phyloP scores from a whole-genome alignment of 345 rosid genomes.

The Brassica incana region DNA sequence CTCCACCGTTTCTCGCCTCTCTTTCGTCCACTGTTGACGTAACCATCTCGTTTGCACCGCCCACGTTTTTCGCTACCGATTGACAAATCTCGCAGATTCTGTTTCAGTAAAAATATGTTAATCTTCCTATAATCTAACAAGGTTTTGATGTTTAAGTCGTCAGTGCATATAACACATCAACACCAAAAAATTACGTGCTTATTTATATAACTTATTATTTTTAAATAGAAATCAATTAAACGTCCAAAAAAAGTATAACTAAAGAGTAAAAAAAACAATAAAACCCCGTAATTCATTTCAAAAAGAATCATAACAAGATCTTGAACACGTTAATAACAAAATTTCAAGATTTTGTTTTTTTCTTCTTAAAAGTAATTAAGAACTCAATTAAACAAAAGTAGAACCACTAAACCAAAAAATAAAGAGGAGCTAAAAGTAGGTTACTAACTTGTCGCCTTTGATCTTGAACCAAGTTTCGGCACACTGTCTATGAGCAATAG shows the following conservation, averaged over 20 bases:
- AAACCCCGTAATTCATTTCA: not conserved
- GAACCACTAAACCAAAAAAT: not conserved
- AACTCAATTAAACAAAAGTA: not conserved
- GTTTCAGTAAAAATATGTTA: conserved; percentile 2
- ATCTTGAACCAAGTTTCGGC: conserved; percentile 99
- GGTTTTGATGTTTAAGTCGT: not conserved
- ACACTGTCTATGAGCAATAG: conserved; percentile 91
- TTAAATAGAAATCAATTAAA: not conserved
- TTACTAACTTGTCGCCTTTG: conserved; percentile 79
- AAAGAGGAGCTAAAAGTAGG: not conserved
- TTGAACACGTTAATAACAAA: not conserved
- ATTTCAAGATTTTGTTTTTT: not conserved
- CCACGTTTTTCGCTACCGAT: conserved; percentile 69
- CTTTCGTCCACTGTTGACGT: conserved; percentile 38
- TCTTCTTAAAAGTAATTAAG: not conserved
- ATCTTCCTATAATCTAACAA: not conserved
- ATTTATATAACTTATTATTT: not conserved
- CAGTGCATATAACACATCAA: not conserved
- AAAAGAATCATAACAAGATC: not conserved
- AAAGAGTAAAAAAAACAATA: too few species aligned
- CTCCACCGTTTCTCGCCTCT: conserved; percentile 25
- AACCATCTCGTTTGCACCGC: conserved; percentile 50
- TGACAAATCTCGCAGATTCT: conserved; percentile 95
- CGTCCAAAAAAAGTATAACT: not conserved
- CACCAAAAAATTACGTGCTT: not conserved